phyloP scores from a whole-genome alignment of 2,329 filamentous ascomycete genomes.

The Endoconidiophora polonica region DNA sequence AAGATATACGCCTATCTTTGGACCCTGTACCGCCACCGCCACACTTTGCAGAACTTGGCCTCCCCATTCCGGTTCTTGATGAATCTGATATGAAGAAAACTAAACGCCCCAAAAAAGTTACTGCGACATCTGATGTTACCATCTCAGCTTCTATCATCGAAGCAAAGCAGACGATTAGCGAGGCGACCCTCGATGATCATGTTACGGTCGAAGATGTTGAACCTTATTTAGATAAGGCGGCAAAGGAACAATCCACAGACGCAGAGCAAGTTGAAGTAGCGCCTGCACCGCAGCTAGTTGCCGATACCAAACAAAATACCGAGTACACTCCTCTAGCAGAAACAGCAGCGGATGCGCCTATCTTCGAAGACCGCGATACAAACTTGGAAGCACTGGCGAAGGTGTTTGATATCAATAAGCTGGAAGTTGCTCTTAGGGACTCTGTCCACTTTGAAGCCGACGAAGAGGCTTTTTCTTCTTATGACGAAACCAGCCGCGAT shows the following conservation, averaged over 20 bases:
- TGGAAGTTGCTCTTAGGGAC: conserved; percentile 13
- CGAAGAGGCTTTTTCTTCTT: background rate
- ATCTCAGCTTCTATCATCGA: background rate
- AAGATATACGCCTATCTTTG: conserved; percentile 49
- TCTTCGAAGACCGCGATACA: conserved; percentile 8
- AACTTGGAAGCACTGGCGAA: conserved; percentile 8
- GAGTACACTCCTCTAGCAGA: background rate
- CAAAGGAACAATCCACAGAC: background rate
- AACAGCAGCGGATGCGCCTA: background rate
- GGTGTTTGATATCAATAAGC: conserved; percentile 9
- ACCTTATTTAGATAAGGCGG: background rate
- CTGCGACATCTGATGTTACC: background rate
- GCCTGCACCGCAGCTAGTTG: too few species aligned
- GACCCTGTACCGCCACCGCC: conserved; percentile 56
- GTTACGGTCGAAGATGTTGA: conserved; percentile 2
- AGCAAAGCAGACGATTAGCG: background rate
- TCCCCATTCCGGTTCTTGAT: conserved; percentile 42
- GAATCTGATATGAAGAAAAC: conserved; percentile 20
- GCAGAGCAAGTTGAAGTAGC: too few species aligned
- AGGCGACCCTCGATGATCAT: conserved; percentile 1
- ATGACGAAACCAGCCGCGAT: background rate
- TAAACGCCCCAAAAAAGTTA: conserved; percentile 5
- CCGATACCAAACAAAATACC: background rate
- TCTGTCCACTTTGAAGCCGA: conserved; percentile 17
- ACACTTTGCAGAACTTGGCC: conserved; percentile 46